Base-by-base conservation (phyloP, 345 rosid species). In the Populus alba region DNA sequence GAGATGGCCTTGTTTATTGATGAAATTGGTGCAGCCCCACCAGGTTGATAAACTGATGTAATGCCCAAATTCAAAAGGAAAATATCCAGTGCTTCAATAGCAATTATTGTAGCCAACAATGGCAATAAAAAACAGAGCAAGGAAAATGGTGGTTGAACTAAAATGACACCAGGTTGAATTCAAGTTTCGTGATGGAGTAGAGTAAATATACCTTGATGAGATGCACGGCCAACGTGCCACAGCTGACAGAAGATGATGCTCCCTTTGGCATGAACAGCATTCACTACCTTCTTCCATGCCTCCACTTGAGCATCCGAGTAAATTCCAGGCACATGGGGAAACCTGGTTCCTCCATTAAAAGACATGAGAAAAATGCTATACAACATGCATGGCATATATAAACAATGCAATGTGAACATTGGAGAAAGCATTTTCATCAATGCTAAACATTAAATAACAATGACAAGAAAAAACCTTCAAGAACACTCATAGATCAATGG, bases 141-240 rank as follows among this genome's bases (percentile, higher is more conserved):
- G 62, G 62, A 57, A 57, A 8, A 57, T n/a, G 25, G 0, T 9
- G 27, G 62, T 22, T 53, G 61, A 53, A 0, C 8, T 53, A 53
- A 53, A 8, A 53, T 53, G 23, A 18, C 61, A 53, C 10, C 61
- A 53, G 15, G 45, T 17, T 10, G 31, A 10, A 13, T 33, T 15
- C 18, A 22, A 33, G 31, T 33, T 73, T 35, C 47, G 23, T n/a
- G 15, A 68, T 0, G 31, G 9, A 31, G 49, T 2, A 29, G 0
- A 11, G 47, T 25, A 45, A 16, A 18, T 47, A 2, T 71, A 92
- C 98, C 87, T 33, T 76, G 74, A 84, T 92, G 97, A 67, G 98
- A 94, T 43, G 97, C 97, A 17, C 95, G 97, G 62, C 97, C 99
- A 22, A 91, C 99, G 7, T 96, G 99, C 97, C 97, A 94, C 25